A percentile compares a stretch with the other conserved stretches of the same genome.
phyloP scores from a whole-genome alignment of 2,329 filamentous ascomycete species.

The Colletotrichum tropicicola region DNA sequence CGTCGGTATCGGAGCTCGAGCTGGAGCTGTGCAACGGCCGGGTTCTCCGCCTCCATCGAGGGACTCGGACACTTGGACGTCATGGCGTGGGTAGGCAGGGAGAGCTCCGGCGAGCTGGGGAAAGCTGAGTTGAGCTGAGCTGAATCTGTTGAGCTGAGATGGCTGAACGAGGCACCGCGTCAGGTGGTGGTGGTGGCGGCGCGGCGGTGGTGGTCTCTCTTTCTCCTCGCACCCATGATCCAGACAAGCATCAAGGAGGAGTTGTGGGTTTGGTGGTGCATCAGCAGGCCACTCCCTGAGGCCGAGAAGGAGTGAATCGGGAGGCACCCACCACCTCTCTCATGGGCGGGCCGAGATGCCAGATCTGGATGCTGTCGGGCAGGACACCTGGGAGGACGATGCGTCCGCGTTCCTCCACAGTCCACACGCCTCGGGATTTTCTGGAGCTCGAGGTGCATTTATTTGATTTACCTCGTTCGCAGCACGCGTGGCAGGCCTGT shows the following conservation, averaged over 20 bases:
- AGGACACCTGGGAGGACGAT: background rate
- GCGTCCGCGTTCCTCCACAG: too few species aligned
- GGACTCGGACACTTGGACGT: background rate
- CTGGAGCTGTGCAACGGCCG: background rate
- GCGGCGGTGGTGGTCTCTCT: background rate
- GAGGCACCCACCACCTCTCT: too few species aligned
- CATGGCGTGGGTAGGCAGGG: constrained; percentile 1
- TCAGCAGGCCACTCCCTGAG: too few species aligned
- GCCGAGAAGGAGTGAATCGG: background rate
- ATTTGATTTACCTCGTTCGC: background rate
- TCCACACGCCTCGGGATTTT: too few species aligned
- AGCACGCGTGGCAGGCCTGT: constrained; percentile 8
- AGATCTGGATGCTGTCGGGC: background rate
- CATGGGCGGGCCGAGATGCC: background rate
- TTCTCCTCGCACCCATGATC: background rate
- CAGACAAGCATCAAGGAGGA: background rate
- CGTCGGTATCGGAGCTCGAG: background rate
- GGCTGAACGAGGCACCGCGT: background rate
- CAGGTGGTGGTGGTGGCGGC: too few species aligned
- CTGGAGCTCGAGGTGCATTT: background rate
- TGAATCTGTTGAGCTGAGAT: background rate
- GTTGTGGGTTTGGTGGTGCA: background rate
- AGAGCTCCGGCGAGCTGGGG: background rate
- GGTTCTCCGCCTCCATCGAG: background rate
- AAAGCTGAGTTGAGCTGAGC: background rate